phyloP scores from a whole-genome alignment of 2,329 filamentous ascomycete genomes.

The Talaromyces sp. region DNA sequence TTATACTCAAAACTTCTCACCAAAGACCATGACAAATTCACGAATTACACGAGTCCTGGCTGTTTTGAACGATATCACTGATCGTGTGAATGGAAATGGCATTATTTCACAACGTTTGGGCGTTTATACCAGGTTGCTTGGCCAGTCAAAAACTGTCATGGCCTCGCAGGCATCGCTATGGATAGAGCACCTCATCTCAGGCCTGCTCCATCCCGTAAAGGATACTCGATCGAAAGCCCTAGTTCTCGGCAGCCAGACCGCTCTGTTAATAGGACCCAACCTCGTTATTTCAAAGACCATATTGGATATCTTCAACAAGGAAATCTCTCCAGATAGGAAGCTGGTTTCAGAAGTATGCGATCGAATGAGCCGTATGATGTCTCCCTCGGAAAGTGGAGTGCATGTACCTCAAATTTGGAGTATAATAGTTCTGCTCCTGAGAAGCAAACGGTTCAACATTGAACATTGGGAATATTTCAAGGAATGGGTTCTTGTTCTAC shows the following conservation, averaged over 20 bases:
- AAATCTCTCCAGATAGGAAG: constrained; percentile 52
- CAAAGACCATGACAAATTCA: constrained; percentile 68
- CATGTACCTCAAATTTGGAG: constrained; percentile 88
- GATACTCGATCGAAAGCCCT: constrained; percentile 76
- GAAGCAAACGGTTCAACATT: constrained; percentile 56
- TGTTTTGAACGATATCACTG: constrained; percentile 68
- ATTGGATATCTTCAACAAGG: constrained; percentile 50
- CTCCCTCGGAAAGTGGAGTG: constrained; percentile 55
- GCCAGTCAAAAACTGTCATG: constrained; percentile 69
- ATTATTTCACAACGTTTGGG: constrained; percentile 72
- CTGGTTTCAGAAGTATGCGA: constrained; percentile 68
- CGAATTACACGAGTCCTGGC: constrained; percentile 68
- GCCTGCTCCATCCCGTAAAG: constrained; percentile 73
- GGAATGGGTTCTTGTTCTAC: constrained; percentile 73
- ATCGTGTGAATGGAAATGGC: constrained; percentile 73
- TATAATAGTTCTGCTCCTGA: constrained; percentile 72
- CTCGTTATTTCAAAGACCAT: constrained; percentile 64
- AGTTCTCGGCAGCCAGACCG: constrained; percentile 67
- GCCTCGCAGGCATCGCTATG: constrained; percentile 66
- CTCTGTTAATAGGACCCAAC: constrained; percentile 66
- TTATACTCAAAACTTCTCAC: constrained; percentile 72
- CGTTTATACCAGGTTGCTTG: constrained; percentile 74
- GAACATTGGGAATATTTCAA: constrained; percentile 68
- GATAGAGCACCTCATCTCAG: constrained; percentile 76
- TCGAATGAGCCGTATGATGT: constrained; percentile 65